Evolutionary conservation across 2,329 filamentous ascomycete species (phyloP), one percentile per base, ranked within the genome.

Genomic region (Apiospora pterosperma): DNA sequence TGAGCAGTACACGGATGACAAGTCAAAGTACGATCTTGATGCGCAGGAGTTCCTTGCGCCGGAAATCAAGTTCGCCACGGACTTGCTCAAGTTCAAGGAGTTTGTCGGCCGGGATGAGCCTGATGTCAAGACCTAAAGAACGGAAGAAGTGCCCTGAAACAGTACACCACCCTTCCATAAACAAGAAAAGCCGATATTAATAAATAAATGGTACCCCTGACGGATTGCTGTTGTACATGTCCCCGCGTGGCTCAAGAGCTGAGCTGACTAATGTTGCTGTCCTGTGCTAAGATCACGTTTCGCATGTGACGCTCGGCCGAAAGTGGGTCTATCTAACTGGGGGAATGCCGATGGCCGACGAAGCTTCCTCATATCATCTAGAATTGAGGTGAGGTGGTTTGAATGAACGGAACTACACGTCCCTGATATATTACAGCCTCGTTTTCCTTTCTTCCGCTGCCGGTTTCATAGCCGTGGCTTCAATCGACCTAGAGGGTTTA

Each of bases 31-130:
- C 75, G 87, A 84, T 65, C 78, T 91, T 74, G 92, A 96, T 77
- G 93, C 94, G 16, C 96, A 99, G 81, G 93, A 95, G 65, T 99
- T 97, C 84, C 85, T 99, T 73, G 91, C 92, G 84, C 91, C 92
- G 65, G 93, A 96, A 76, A 92, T 99, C 74, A 86, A 90, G 76
- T 87, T 97, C 71, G 92, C 95, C 25, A 91, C 93, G 3, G 87
- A 90, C 63, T 83, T 99, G 66, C 85, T 99, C 76, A 93, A 95
- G 84, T 90, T 99, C 79, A 92, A 97, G 84, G 92, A 97, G 84
- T 93, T 91, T 76, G 88, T 98, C 72, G 94, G 93, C 76, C 90
- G 94, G 67, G 93, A 93, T 73, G 91, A 97, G 83, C 96, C 96
- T 39, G 93, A 97, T 81, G 96, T 99, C 74, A 97, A 94, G 90